Conservation (phyloP, 129 eudicot genomes). For the Flaveria ramosissima region DNA sequence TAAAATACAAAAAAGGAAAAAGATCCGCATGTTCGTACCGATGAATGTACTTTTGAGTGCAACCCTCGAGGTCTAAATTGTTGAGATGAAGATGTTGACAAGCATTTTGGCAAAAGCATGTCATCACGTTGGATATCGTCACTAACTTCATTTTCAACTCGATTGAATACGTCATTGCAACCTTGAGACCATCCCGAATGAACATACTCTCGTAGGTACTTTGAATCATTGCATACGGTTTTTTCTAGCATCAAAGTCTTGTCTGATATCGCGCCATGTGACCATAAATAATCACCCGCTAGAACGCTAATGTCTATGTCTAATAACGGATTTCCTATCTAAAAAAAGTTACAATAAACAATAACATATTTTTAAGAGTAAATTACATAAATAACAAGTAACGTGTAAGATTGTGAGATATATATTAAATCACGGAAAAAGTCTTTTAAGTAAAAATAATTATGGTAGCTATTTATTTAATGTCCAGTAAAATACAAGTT, state of each 20-base stretch:
- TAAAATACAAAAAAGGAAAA: neutral
- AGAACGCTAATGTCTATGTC: conserved; percentile 48
- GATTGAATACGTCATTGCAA: conserved; percentile 39
- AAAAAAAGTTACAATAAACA: neutral
- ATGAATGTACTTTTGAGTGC: conserved; percentile 37
- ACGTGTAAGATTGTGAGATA: neutral
- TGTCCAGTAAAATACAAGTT: too few species aligned
- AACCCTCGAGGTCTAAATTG: conserved; percentile 41
- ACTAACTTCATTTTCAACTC: conserved; percentile 35
- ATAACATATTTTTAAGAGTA: too few species aligned
- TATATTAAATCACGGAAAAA: neutral
- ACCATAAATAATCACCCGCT: conserved; percentile 41
- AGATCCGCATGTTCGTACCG: conserved; percentile 16
- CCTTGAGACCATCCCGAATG: conserved; percentile 44
- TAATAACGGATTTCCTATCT: conserved; percentile 48
- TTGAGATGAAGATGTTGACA: conserved; percentile 31
- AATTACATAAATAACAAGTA: too few species aligned
- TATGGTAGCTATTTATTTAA: too few species aligned
- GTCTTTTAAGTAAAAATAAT: neutral
- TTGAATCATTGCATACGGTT: conserved; percentile 47
- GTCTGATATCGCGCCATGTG: conserved; percentile 51
- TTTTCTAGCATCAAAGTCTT: conserved; percentile 41
- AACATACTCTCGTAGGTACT: conserved; percentile 31
- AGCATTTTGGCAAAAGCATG: conserved; percentile 38
- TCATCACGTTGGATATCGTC: conserved; percentile 29